phyloP scores from a whole-genome alignment of 139 green algal genomes.

The Ettlia oleoabundans region DNA sequence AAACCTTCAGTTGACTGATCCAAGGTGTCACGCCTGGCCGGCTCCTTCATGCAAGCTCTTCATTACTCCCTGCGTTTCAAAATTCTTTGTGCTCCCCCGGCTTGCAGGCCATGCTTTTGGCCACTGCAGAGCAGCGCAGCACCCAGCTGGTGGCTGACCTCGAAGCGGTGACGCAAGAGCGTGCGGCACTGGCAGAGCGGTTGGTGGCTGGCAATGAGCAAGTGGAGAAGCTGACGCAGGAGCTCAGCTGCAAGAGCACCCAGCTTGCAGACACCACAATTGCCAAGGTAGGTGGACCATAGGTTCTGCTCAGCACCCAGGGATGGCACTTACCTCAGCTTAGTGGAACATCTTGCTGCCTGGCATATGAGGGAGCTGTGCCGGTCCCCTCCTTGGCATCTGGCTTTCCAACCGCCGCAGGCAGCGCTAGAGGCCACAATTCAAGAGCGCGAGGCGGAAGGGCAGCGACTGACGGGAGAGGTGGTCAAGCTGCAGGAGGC shows the following conservation, averaged over 20 bases:
- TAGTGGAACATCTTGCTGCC: too few relatives aligned
- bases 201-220: background rate
- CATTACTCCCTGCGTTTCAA: too few relatives aligned
- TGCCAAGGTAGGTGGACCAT: slow-evolving; percentile 16
- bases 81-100: too few relatives aligned
- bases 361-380: too few relatives aligned
- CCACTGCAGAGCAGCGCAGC: background rate
- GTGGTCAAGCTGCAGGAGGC: background rate
- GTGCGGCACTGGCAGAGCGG: background rate
- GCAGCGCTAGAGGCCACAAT: slow-evolving; percentile 5
- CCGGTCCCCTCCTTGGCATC: background rate
- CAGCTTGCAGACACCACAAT: background rate
- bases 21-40: too few relatives aligned
- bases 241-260: background rate
- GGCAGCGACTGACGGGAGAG: background rate
- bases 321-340: too few relatives aligned
- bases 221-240: background rate
- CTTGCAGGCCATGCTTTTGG: background rate
- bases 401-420: too few relatives aligned
- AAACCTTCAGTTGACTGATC: too few relatives aligned
- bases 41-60: too few relatives aligned
- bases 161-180: background rate
- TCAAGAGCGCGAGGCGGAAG: background rate
- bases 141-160: background rate
- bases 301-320: background rate